Evolutionary conservation across 768 basidiomycete genomes (phyloP), one percentile per base, ranked within the genome.

Genomic region (Pleurotus citrinopileatus): DNA sequence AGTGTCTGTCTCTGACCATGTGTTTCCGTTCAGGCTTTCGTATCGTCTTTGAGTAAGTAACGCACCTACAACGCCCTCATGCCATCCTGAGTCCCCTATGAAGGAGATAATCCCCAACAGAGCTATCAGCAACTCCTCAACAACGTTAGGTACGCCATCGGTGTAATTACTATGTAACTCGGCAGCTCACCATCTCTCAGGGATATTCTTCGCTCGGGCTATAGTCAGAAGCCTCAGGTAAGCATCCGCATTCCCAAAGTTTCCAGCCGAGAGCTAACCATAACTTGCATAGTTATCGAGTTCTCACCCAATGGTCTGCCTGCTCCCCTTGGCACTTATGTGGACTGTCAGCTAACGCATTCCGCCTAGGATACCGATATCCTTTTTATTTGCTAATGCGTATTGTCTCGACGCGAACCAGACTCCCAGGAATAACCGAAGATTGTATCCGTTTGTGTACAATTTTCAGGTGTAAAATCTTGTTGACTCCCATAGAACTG

Each of bases 221-320:
- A 83, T 56, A 75, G 67, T 38, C 82, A 83, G 69, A 83, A 80
- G 62, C 82, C 83, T 2, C 83, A 83, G 72, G 67, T 83, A 52
- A 73, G 79, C 28, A 15, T 52, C 70, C 72, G 12, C 71, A 27
- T 32, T 28, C 22, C 2, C 27, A 27, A 19, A 17, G 15, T 36
- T 1, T n/a, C 17, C 8, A 7, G 28, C 40, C 45, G 53, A 13
- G 40, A 45, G 9, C 19, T 28, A 27, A 52, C 34, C 29, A 13
- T 27, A 20, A 22, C 28, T 57, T 23, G 17, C 26, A 3, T 59
- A 78, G 73, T 63, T 67, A 17, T 71, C 67, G 29, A 64, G 67
- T 51, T 70, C 70, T 12, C 73, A 75, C 57, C 70, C 65, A 7
- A 79, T 79, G 68, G 78, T 77, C 58, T 56, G 69, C 61, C 27